Evolutionary conservation across 345 rosid genomes (phyloP), one percentile per base, ranked within the genome.

Genomic region (Gossypium thurberi): DNA sequence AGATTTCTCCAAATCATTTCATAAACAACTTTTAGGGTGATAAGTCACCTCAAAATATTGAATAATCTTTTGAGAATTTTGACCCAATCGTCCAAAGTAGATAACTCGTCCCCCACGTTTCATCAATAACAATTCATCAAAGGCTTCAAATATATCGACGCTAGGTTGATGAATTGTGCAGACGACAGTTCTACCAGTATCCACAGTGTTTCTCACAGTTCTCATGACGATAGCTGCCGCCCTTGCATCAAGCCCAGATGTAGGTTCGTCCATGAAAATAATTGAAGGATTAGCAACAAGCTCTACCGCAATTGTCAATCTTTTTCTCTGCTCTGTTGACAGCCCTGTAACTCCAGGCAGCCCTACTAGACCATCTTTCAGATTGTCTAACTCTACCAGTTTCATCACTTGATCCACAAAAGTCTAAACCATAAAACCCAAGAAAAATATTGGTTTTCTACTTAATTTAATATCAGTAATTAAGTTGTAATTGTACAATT

Each of bases 171-270:
- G 98, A 59, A 92, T 90, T 12, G 94, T 92, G 83, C 94, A 92
- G 47, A 92, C 96, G 8, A 90, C 94, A 8, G 96, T 90, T 76
- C 90, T 85, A 48, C 96, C 96, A 2, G 96, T 92, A 73, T 92
- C 98, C 72, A 90, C 96, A 0, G 94, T 92, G 86, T 92, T 92
- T 74, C 98, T 87, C 65, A 89, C 98, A 0, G 98, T 83, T 70
- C 98, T 90, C 98, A 90, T 92, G 18, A 92, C 96, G 63, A 89
- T 92, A 3, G 96, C 94, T 4, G 96, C 96, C 26, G 96, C 96
- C 43, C 89, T 87, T 4, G 96, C 96, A 71, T 90, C 98, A 56
- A 90, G 94, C 2, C 98, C 96, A 7, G 98, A 90, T 7, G 98
- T 92, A 4, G 96, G 98, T 75, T 92, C 98, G 58, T 92, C 96